Base-by-base conservation (phyloP, 177 flowering plant species). In the Viscum album region DNA sequence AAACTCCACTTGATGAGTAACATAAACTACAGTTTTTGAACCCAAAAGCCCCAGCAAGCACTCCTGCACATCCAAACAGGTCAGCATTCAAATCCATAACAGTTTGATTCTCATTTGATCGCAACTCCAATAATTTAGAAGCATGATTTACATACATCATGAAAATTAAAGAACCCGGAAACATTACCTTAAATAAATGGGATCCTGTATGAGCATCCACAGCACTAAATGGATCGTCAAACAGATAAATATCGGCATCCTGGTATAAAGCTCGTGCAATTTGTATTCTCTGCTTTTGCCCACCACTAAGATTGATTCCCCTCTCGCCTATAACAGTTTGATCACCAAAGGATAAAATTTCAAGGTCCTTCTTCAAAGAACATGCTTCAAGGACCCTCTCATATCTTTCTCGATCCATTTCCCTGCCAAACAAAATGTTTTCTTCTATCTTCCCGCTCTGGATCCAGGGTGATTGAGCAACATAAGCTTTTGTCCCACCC, bases 201-300 rank as follows among this genome's bases (percentile, higher is more conserved):
- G 85, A 72, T 68, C 85, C 89, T 6, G 89, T 88, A 69, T 81
- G 88, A 70, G 88, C 89, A 84, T 88, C 89, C 35, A 88, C 88
- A 11, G 92, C 92, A 78, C 89, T 88, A 50, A 88, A 88, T 64
- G 93, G 93, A 73, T 88, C 93, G 79, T 88, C 92, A 68, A 86
- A 79, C 23, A 88, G 72, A 72, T 83, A 88, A 64, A 86, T 85
- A 70, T 88, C 92, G 43, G 90, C 87, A 71, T 88, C 88, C 73
- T 86, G 87, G 73, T 86, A 88, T 2, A 88, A 52, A 50, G 92
- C 89, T 21, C 92, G 84, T 2, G 92, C 92, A 68, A 88, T 83
- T 73, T 88, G 92, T 64, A 86, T 75, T 70, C 92, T 82, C 67
- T 88, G 92, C 72, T 86, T 88, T 79, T 85, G 92, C 26, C 92